Base-by-base conservation (phyloP, 192 early-diverging fungal species). In the Thamnidium elegans region DNA sequence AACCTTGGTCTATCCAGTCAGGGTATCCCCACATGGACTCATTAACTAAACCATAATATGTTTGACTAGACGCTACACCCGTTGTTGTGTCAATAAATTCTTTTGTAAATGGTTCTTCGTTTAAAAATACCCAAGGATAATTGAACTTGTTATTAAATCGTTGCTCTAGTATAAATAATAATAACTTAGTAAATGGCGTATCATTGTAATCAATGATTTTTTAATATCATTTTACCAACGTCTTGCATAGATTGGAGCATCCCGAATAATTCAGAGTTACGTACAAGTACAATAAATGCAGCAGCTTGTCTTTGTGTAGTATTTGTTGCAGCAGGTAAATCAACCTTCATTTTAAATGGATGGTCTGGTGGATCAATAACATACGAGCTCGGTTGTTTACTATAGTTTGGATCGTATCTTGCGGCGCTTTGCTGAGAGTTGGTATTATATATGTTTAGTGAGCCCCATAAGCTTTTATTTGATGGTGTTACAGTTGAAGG, bases 111-210 rank as follows among this genome's bases (percentile, higher is more conserved):
- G 83, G 84, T 50, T 78, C 77, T 46, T 94, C 81, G 79, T 94
- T 94, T 36, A 94, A 76, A 65, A 93, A 90, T 6, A 94, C 80
- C 65, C 93, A 95, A 0, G 92, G 91, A 65, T 95, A 95, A 66
- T 85, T 68, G 76, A 89, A 88, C 8, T 77, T 74, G 50, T 66
- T 74, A 69, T 94, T 94, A 70, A 93, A 91, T 44, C 84, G 81
- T 36, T 80, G 71, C 67, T 94, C 90, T 64, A 21, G 21, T 10
- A 23, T 11, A 8, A 19, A 21, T 10, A 3, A 3, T n/a, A 39
- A 14, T 17, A 7, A 10, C 1, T 14, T 4, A 10, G n/a, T 19
- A 31, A 31, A 15, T 3, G 15, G 17, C 3, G 13, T 46, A 50
- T 13, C 15, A 11, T 50, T 39, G 4, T 6, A 10, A 39, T 39